Evolutionary conservation across 805 yeast genomes (phyloP).

Genomic region (Brettanomyces custersianus): DNA sequence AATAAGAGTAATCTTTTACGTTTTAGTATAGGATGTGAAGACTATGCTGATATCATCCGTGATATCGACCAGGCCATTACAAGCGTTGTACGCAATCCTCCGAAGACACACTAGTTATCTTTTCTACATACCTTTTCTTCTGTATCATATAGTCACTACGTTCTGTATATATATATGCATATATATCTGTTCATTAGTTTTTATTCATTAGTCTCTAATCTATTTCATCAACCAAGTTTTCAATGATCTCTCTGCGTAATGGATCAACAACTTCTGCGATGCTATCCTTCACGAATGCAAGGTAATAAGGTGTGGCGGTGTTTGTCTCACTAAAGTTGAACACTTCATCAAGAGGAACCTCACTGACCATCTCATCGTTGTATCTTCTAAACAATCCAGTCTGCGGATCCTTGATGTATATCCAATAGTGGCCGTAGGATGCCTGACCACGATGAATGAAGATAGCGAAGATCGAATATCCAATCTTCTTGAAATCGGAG

Average conservation of each 20-base stretch:
- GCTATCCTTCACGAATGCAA: conserved; percentile 72
- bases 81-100: conserved; percentile 8
- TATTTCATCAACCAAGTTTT: conserved; percentile 2
- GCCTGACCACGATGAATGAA: conserved; percentile 96
- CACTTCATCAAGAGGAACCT: conserved; percentile 58
- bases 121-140: not conserved
- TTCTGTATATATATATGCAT: not conserved
- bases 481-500: conserved; percentile 47
- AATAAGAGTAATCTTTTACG: conserved; percentile 28
- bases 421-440: conserved; percentile 95
- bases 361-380: conserved; percentile 91
- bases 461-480: conserved; percentile 81
- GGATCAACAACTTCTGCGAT: conserved; percentile 54
- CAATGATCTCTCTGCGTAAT: conserved; percentile 38
- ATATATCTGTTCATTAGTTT: not conserved
- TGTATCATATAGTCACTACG: too few species aligned
- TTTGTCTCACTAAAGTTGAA: conserved; percentile 58
- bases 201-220: too few species aligned
- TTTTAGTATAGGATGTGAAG: conserved; percentile 47
- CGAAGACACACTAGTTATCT: too few species aligned
- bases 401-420: conserved; percentile 74
- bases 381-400: conserved; percentile 72
- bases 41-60: conserved; percentile 38
- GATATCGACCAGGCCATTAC: conserved; percentile 35
- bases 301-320: conserved; percentile 89